A percentile compares a stretch with the other conserved stretches of the same genome.
Evolutionary conservation across 1,284 basidiomycete species (phyloP).

Genomic region (Ustilago curta): DNA sequence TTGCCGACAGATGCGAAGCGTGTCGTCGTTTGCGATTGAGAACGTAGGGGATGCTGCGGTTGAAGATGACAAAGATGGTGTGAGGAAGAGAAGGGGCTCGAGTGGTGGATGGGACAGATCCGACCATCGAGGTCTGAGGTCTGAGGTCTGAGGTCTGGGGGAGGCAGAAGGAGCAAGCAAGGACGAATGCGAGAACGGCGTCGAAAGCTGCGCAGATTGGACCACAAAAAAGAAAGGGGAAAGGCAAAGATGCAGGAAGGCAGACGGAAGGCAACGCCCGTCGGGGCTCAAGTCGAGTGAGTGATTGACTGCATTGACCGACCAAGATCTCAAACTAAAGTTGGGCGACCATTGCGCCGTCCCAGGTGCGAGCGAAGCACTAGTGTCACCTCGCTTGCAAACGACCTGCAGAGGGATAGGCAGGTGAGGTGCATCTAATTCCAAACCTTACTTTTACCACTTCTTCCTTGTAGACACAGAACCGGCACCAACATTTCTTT

Average conservation of each 20-base stretch:
- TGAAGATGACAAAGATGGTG: neutral
- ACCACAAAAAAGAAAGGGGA: neutral
- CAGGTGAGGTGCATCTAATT: constrained; percentile 10
- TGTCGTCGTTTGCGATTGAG: neutral
- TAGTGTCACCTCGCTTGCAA: constrained; percentile 9
- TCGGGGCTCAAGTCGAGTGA: no score
- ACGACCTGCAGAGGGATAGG: constrained; percentile 13
- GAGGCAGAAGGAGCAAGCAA: neutral
- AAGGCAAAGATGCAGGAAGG: neutral
- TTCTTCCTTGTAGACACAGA: neutral
- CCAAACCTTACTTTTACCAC: neutral
- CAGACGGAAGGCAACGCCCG: neutral
- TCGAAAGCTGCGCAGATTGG: neutral
- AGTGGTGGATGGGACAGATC: neutral
- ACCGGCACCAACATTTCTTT: no score
- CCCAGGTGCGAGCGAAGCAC: neutral
- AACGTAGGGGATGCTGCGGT: neutral
- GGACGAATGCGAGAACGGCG: neutral
- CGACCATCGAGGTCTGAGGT: neutral
- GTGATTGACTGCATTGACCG: constrained; percentile 2
- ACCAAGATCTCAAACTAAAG: neutral
- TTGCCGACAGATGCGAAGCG: constrained; percentile 1
- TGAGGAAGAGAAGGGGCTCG: neutral
- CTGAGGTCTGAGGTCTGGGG: no score
- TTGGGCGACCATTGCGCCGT: neutral